Percentiles rank a stretch among this genome's conserved stretches.
phyloP scores from a whole-genome alignment of 139 green algal species.

The Micromonas commoda region DNA sequence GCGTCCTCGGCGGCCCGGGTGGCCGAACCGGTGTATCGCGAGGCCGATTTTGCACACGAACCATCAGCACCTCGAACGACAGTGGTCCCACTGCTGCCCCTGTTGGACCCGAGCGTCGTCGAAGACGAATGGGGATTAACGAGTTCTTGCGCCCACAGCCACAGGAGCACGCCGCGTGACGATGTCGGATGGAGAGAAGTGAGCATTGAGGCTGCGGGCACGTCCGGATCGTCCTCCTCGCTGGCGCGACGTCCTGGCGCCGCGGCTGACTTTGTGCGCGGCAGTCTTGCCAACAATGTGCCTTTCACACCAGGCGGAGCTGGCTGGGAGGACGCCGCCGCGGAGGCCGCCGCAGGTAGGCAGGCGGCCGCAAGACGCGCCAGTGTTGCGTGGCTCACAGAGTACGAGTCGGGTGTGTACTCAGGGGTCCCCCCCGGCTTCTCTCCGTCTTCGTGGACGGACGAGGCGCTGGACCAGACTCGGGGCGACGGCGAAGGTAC shows the following conservation, averaged over 20 bases:
- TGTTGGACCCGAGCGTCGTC: too few relatives aligned
- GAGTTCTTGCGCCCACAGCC: too few relatives aligned
- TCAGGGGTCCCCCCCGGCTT: background rate
- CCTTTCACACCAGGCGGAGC: slow-evolving; percentile 17
- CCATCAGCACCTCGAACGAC: too few relatives aligned
- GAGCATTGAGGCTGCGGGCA: too few relatives aligned
- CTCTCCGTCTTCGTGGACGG: background rate
- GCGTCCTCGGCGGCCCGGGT: too few relatives aligned
- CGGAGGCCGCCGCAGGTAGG: background rate
- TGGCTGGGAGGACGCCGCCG: background rate
- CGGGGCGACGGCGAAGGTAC: background rate
- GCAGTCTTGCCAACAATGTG: background rate
- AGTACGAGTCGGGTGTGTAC: slow-evolving; percentile 6
- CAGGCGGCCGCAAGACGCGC: background rate
- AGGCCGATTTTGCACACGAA: too few relatives aligned
- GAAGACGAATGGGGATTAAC: too few relatives aligned
- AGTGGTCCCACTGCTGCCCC: too few relatives aligned
- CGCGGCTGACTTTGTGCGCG: slow-evolving; percentile 3
- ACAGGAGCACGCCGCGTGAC: too few relatives aligned
- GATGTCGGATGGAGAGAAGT: background rate
- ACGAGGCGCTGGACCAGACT: too few relatives aligned
- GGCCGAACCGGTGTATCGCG: too few relatives aligned
- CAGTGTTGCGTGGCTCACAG: slow-evolving; percentile 5
- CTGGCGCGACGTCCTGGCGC: background rate
- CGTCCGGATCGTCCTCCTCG: background rate